Evolutionary conservation across 2,329 filamentous ascomycete genomes (phyloP).

Genomic region (Westerdykella ornata): DNA sequence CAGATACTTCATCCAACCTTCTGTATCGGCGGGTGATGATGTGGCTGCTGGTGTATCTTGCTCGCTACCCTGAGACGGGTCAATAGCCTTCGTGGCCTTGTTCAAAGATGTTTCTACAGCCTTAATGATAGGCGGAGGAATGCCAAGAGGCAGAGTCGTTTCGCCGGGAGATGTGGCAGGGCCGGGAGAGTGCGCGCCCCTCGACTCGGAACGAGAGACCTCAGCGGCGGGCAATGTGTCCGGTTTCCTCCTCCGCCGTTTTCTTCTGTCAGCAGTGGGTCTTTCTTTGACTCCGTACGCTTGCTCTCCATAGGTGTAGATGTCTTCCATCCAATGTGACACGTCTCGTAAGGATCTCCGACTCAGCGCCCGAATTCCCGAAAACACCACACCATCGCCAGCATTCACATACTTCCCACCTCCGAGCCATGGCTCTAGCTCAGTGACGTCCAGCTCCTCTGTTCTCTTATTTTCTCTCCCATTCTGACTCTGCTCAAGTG

Average conservation of each 20-base stretch:
- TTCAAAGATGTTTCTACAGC: slow-evolving; percentile 42
- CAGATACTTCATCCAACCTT: slow-evolving; percentile 47
- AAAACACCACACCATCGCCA: slow-evolving; percentile 79
- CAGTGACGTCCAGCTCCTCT: slow-evolving; percentile 13
- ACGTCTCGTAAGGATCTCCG: slow-evolving; percentile 64
- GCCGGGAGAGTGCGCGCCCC: not conserved
- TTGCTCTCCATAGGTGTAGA: slow-evolving; percentile 76
- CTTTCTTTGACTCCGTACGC: slow-evolving; percentile 82
- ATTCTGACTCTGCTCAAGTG: slow-evolving; percentile 24
- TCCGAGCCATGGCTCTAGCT: slow-evolving; percentile 62
- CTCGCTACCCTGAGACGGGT: slow-evolving; percentile 11
- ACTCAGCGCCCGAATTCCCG: slow-evolving; percentile 69
- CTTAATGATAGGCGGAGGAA: slow-evolving; percentile 44
- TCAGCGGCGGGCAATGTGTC: slow-evolving; percentile 1
- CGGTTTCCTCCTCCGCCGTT: slow-evolving; percentile 38
- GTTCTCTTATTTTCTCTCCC: slow-evolving; percentile 11
- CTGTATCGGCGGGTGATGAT: slow-evolving; percentile 40
- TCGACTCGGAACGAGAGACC: slow-evolving; percentile 2
- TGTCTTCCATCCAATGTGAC: slow-evolving; percentile 79
- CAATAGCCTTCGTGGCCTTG: slow-evolving; percentile 37
- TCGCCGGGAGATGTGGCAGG: slow-evolving; percentile 4
- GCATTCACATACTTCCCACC: slow-evolving; percentile 59
- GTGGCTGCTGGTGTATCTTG: slow-evolving; percentile 14
- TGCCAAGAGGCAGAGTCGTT: slow-evolving; percentile 28
- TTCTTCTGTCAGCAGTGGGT: slow-evolving; percentile 58